Evolutionary conservation across 805 yeast species (phyloP).

Genomic region (Blastobotrys muscicola): DNA sequence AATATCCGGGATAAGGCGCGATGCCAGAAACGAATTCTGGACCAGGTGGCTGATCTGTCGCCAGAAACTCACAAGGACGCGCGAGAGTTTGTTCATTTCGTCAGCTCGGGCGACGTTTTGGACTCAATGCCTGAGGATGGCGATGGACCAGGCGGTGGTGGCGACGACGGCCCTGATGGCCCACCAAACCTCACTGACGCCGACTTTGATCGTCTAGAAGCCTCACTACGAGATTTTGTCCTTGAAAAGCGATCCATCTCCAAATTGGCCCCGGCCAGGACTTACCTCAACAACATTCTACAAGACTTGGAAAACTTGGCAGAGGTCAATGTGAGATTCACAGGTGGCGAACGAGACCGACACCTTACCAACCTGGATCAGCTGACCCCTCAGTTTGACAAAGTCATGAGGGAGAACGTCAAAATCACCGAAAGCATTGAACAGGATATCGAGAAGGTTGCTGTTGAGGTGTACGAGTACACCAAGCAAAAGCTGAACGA

Average conservation of each 20-base stretch:
- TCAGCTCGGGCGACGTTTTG: constrained; percentile 51
- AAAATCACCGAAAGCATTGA: constrained; percentile 51
- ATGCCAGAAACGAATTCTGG: constrained; percentile 67
- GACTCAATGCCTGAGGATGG: constrained; percentile 31
- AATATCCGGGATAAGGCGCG: constrained; percentile 70
- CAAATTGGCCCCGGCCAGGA: constrained; percentile 86
- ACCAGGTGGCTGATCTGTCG: constrained; percentile 74
- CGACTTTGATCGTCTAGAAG: constrained; percentile 70
- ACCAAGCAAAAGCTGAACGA: constrained; percentile 45
- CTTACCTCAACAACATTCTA: constrained; percentile 62
- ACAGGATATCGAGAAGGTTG: constrained; percentile 49
- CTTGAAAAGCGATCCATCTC: constrained; percentile 84
- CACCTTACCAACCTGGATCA: constrained; percentile 42
- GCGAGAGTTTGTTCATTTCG: constrained; percentile 87
- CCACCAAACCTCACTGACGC: constrained; percentile 21
- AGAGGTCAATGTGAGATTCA: constrained; percentile 48
- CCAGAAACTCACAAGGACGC: constrained; percentile 90
- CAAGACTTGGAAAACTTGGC: constrained; percentile 56
- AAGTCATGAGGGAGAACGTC: constrained; percentile 41
- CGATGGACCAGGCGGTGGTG: constrained; percentile 28
- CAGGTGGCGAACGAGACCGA: constrained; percentile 39
- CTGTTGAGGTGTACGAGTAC: constrained; percentile 48
- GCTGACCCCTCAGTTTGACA: constrained; percentile 57
- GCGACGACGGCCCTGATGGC: constrained; percentile 20
- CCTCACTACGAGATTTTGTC: constrained; percentile 74